Percentiles rank a stretch among this genome's conserved stretches.
phyloP scores from a whole-genome alignment of 2,329 filamentous ascomycete species.

The Colletotrichum somersetense region DNA sequence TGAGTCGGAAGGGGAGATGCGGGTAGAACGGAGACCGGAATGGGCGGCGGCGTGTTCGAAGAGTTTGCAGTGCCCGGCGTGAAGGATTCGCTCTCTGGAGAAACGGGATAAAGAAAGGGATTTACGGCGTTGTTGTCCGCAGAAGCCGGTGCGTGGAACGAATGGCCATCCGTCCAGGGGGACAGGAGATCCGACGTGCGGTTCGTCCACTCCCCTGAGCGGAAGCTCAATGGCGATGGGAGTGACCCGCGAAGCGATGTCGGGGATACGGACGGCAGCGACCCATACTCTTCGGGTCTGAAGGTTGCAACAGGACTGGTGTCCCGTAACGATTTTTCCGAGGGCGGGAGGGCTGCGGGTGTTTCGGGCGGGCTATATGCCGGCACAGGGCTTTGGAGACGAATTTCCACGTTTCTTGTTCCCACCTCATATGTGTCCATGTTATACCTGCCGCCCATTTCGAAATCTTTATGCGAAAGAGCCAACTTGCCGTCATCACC shows the following conservation, averaged over 20 bases:
- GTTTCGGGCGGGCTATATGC: constrained; percentile 59
- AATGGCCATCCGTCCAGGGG: constrained; percentile 50
- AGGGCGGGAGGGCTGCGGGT: constrained; percentile 45
- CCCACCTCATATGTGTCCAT: constrained; percentile 65
- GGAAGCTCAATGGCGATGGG: constrained; percentile 63
- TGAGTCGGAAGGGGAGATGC: constrained; percentile 51
- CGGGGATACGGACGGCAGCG: constrained; percentile 39
- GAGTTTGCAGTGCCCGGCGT: constrained; percentile 49
- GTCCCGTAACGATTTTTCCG: constrained; percentile 53
- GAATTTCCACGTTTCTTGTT: constrained; percentile 63
- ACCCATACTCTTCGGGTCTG: constrained; percentile 49
- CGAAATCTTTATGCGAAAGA: constrained; percentile 56
- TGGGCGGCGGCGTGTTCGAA: constrained; percentile 43
- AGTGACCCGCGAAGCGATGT: constrained; percentile 56
- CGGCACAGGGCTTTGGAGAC: constrained; percentile 64
- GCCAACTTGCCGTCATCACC: constrained; percentile 53
- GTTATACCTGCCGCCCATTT: constrained; percentile 54
- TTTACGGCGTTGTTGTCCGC: constrained; percentile 44
- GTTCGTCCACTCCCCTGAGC: constrained; percentile 57
- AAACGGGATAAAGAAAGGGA: constrained; percentile 22
- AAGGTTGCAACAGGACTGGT: constrained; percentile 51
- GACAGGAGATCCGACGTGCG: constrained; percentile 57
- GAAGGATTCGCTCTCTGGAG: constrained; percentile 46
- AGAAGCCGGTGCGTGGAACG: constrained; percentile 43
- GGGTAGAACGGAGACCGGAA: constrained; percentile 43